Base-by-base conservation (phyloP, 1,284 basidiomycete genomes). In the Leccinum fuscescens region DNA sequence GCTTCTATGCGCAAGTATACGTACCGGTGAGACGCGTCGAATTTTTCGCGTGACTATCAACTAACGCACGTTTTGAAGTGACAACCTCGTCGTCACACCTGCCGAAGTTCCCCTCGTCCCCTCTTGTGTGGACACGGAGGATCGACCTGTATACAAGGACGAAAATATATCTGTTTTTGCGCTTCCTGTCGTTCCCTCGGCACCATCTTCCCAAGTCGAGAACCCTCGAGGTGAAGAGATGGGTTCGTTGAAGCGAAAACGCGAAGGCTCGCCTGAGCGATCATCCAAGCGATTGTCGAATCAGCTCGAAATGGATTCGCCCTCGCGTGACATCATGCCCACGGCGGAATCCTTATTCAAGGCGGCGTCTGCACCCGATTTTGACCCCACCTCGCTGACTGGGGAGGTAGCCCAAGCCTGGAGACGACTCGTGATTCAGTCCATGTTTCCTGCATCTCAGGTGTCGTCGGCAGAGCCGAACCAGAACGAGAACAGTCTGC, bases 1-100 rank as follows among this genome's bases (percentile, higher is more conserved):
- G 90, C 91, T 12, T 84, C 90, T 1, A 86, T 86, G 82, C 81
- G 90, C 7, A 72, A 77, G 35, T 90, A 84, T 66, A 79, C 81
- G 1, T 85, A 77, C 64, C 81, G 90, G 90, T 89, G 64, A 65
- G 80, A 67, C n/a, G 29, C 33, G 15, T 22, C 54, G 33, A 31
- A 22, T 39, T 48, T 8, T 49, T 6, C 20, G 22, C 46, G 24
- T 49, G 20, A 7, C 22, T 20, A 44, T 44, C 11, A 3, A 44
- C 17, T 20, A 44, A 44, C 42, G 6, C 11, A 20, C 1, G 3
- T 6, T 20, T 17, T 12, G 6, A 44, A 88, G 86, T 58, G 76
- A 83, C 24, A 77, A 77, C 4, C 74, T 89, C 63, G 64, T 72
- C 15, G 74, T 89, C 11, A 77, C 77, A 46, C 73, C 80, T 1